Evolutionary conservation across 2,329 filamentous ascomycete species (phyloP).

Genomic region (Sarocladium kiliense): DNA sequence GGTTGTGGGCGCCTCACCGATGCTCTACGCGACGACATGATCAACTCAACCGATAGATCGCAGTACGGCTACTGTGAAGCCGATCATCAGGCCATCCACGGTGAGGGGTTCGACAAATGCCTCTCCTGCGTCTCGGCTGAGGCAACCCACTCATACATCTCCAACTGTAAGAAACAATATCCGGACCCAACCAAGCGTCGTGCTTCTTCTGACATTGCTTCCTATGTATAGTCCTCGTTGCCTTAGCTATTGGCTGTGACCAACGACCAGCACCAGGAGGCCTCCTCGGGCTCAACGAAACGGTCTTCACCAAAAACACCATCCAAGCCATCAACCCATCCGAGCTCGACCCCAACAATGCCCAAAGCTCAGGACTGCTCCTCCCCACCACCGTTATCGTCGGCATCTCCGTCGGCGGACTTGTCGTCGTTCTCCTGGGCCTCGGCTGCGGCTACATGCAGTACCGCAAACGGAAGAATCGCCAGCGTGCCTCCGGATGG

Average conservation of each 20-base stretch:
- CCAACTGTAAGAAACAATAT: conserved; percentile 51
- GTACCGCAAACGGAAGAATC: conserved; percentile 38
- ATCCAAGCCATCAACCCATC: conserved; percentile 29
- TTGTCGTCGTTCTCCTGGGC: conserved; percentile 31
- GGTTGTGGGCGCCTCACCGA: conserved; percentile 42
- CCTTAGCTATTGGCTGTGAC: conserved; percentile 45
- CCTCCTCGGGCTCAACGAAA: conserved; percentile 36
- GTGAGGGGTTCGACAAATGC: conserved; percentile 32
- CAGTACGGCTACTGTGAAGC: conserved; percentile 42
- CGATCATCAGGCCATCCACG: conserved; percentile 29
- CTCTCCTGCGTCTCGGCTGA: conserved; percentile 39
- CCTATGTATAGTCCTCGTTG: conserved; percentile 37
- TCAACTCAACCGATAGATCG: conserved; percentile 25
- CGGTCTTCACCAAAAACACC: conserved; percentile 34
- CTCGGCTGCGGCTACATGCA: conserved; percentile 39
- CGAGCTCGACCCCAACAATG: neutral
- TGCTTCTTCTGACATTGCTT: no score
- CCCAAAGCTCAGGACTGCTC: neutral
- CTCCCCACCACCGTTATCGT: conserved; percentile 36
- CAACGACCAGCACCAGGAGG: conserved; percentile 36
- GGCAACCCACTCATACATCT: conserved; percentile 35
- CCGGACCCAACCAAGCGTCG: no score
- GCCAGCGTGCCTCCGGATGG: conserved; percentile 32
- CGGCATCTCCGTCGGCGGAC: conserved; percentile 35
- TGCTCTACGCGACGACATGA: conserved; percentile 34